A percentile compares a stretch with the other conserved stretches of the same genome.
phyloP scores from a whole-genome alignment of 2,329 filamentous ascomycete genomes.

The Pseudocercospora eumusae region DNA sequence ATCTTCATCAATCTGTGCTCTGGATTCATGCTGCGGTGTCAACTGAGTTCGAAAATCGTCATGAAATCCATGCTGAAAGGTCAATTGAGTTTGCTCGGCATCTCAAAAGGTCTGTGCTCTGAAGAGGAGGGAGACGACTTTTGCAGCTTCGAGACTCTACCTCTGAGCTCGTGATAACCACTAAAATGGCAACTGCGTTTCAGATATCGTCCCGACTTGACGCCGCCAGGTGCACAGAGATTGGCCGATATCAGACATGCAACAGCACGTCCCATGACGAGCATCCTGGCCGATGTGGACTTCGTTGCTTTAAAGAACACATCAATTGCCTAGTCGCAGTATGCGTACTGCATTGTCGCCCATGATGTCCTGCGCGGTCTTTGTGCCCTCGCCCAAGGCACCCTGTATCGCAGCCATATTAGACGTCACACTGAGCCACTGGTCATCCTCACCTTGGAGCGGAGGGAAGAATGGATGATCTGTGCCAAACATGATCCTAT shows the following conservation, averaged over 20 bases:
- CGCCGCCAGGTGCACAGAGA: not conserved
- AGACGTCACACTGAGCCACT: constrained; percentile 69
- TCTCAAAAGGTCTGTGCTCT: constrained; percentile 6
- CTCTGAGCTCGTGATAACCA: not conserved
- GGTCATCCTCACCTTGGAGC: constrained; percentile 61
- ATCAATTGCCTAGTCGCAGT: constrained; percentile 39
- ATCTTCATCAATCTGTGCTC: not conserved
- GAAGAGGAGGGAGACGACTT: not conserved
- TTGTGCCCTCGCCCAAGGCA: constrained; percentile 51
- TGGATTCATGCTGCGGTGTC: not conserved
- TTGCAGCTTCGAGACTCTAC: not conserved
- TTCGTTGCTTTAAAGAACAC: not conserved
- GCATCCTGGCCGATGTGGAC: not conserved
- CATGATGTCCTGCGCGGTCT: constrained; percentile 56
- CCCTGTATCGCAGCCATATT: constrained; percentile 60
- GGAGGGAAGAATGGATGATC: constrained; percentile 87
- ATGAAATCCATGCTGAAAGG: not conserved
- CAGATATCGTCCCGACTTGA: not conserved
- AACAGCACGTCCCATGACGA: too few species aligned
- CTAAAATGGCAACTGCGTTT: not conserved
- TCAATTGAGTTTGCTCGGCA: constrained; percentile 5
- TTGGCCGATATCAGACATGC: not conserved
- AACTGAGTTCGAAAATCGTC: not conserved
- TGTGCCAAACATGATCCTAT: constrained; percentile 54
- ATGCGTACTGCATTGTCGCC: constrained; percentile 61